These are phyloP conservation scores for Stenocarpella maydis DNA, from an alignment of 2,329 filamentous ascomycete species.

Conservation along the genomic window DNA sequence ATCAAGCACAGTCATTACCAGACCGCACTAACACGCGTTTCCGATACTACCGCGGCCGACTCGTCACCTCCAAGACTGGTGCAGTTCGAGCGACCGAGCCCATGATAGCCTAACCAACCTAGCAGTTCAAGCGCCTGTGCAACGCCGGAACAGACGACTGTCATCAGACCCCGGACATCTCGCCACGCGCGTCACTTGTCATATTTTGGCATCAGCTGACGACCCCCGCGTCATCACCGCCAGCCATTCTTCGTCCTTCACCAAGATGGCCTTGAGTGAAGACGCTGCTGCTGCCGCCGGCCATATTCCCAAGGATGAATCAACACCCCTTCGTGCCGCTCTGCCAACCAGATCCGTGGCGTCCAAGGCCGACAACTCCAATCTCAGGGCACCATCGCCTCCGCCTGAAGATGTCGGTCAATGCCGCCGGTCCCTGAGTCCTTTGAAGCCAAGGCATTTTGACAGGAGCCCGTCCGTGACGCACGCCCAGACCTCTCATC, in stretches of 20 bases:
- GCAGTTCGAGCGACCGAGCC: constrained; percentile 8
- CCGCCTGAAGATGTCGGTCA: constrained; percentile 38
- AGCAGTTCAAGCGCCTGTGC: constrained; percentile 30
- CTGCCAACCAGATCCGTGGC: constrained; percentile 40
- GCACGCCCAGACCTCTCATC: constrained; percentile 35
- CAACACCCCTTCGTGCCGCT: constrained; percentile 36
- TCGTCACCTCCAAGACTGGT: background rate
- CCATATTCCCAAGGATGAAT: constrained; percentile 27
- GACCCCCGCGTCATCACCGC: background rate
- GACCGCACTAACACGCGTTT: background rate
- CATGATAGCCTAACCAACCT: constrained; percentile 31
- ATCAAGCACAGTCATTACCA: background rate
- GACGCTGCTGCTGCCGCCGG: constrained; percentile 21
- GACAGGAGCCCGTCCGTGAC: constrained; percentile 30
- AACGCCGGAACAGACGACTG: constrained; percentile 30
- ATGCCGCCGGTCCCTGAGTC: constrained; percentile 34
- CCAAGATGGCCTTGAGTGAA: constrained; percentile 35
- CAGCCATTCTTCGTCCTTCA: background rate
- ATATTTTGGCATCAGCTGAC: constrained; percentile 31
- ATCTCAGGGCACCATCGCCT: constrained; percentile 38
- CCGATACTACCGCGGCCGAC: background rate
- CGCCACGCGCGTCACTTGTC: constrained; percentile 19
- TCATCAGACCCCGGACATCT: constrained; percentile 29
- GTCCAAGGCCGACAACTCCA: constrained; percentile 33
- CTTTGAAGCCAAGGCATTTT: constrained; percentile 23